Conservation (phyloP, 192 early-diverging fungal genomes). For the Funneliformis geosporum region DNA sequence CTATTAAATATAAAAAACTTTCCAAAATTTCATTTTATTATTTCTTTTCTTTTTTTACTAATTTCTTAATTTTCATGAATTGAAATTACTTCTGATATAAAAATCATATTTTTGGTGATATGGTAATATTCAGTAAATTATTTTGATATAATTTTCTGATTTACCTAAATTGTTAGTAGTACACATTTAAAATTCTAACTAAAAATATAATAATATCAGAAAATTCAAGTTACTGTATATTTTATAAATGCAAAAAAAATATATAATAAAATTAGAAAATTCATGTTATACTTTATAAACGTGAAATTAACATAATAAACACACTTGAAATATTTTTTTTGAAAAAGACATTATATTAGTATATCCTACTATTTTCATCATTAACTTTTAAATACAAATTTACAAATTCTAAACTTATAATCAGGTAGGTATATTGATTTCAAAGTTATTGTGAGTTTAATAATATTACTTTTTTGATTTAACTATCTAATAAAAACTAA, state of each 20-base stretch:
- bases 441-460: neutral
- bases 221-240: too few species aligned
- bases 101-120: too few species aligned
- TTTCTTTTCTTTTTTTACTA: neutral
- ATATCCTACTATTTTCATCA: neutral
- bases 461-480: conserved; percentile 7
- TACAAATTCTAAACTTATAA: neutral
- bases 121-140: conserved; percentile 8
- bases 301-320: too few species aligned
- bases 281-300: neutral
- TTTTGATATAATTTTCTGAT: conserved; percentile 2
- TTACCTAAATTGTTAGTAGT: neutral
- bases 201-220: too few species aligned
- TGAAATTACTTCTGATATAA: neutral
- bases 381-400: conserved; percentile 1
- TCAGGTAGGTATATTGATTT: neutral
- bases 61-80: neutral
- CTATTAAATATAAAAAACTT: neutral
- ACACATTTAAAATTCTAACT: neutral
- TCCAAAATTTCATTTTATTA: conserved; percentile 8
- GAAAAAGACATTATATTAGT: conserved; percentile 9
- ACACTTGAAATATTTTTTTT: neutral
- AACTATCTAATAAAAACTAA: neutral
- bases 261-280: neutral
- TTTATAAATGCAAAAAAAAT: too few species aligned